Evolutionary conservation across 495 filamentous ascomycete species (phyloP).

Genomic region (Apodospora peruviana): DNA sequence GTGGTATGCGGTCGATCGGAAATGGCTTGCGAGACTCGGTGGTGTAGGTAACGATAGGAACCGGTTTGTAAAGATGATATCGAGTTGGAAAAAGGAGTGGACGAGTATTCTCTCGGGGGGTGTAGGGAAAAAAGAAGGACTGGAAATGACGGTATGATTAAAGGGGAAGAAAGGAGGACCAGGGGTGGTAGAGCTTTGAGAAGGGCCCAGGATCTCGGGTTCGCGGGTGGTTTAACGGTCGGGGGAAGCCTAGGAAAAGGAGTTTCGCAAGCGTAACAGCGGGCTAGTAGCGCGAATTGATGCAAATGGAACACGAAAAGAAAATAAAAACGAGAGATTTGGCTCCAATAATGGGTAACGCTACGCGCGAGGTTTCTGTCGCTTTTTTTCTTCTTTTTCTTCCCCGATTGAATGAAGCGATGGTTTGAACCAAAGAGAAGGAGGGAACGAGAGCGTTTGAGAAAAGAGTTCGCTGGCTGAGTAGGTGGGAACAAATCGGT

Average conservation of each 20-base stretch:
- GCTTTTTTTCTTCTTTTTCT: slow-evolving; percentile 1
- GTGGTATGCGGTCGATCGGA: slow-evolving; percentile 2
- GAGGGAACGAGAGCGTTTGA: slow-evolving; percentile 3
- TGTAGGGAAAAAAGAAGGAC: slow-evolving; percentile 21
- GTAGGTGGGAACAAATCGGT: too few relatives aligned
- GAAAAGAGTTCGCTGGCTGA: too few relatives aligned
- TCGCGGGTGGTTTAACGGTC: slow-evolving; percentile 16
- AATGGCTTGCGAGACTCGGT: background rate
- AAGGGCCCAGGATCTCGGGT: slow-evolving; percentile 13
- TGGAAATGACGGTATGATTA: slow-evolving; percentile 24
- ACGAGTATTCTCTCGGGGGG: slow-evolving; percentile 21
- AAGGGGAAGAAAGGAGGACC: slow-evolving; percentile 14
- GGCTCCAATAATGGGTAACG: slow-evolving; percentile 6
- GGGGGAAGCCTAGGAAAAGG: slow-evolving; percentile 2
- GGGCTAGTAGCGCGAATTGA: slow-evolving; percentile 8
- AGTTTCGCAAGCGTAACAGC: slow-evolving; percentile 5
- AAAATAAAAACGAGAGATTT: slow-evolving; percentile 3
- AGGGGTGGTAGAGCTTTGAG: slow-evolving; percentile 8
- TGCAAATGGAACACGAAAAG: background rate
- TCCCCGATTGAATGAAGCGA: background rate
- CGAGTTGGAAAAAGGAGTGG: slow-evolving; percentile 20
- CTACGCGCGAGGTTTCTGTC: background rate
- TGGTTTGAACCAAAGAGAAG: background rate
- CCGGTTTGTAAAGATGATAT: too few relatives aligned
- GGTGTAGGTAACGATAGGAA: too few relatives aligned